Percentiles rank a stretch among this genome's conserved stretches.
These are phyloP conservation scores for Butyriboletus loyo DNA, from an alignment of 768 basidiomycete species.

Conservation along the genomic window DNA sequence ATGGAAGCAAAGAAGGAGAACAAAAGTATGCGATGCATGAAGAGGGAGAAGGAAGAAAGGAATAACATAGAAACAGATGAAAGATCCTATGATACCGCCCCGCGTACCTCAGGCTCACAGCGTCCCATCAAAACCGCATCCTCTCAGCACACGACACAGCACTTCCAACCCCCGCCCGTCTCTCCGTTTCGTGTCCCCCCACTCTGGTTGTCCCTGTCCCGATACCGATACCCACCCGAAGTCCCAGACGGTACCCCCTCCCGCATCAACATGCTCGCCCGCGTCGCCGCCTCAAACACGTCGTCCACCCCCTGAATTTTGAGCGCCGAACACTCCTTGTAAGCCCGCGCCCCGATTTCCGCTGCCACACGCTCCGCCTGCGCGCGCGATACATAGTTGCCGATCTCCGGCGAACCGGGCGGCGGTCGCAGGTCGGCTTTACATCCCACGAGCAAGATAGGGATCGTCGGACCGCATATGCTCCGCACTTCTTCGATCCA, in stretches of 20 bases:
- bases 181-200: conserved; percentile 37
- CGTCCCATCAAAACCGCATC: not conserved
- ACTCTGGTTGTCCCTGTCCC: conserved; percentile 34
- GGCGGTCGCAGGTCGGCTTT: conserved; percentile 88
- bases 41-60: not conserved
- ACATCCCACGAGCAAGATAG: conserved; percentile 94
- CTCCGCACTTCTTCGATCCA: conserved; percentile 98
- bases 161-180: conserved; percentile 48
- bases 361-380: conserved; percentile 81
- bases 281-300: conserved; percentile 95
- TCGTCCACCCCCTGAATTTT: conserved; percentile 93
- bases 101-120: not conserved
- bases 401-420: conserved; percentile 42
- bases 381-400: conserved; percentile 66
- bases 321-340: conserved; percentile 92
- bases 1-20: not conserved
- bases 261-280: conserved; percentile 94
- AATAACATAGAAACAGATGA: not conserved
- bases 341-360: conserved; percentile 85
- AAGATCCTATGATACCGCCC: not conserved
- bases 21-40: not conserved
- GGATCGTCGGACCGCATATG: conserved; percentile 91
- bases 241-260: conserved; percentile 65
- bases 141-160: conserved; percentile 66
- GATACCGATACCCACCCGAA: conserved; percentile 50